Evolutionary conservation across 2,329 filamentous ascomycete genomes (phyloP).

Genomic region (Alternaria angustiovoidea): DNA sequence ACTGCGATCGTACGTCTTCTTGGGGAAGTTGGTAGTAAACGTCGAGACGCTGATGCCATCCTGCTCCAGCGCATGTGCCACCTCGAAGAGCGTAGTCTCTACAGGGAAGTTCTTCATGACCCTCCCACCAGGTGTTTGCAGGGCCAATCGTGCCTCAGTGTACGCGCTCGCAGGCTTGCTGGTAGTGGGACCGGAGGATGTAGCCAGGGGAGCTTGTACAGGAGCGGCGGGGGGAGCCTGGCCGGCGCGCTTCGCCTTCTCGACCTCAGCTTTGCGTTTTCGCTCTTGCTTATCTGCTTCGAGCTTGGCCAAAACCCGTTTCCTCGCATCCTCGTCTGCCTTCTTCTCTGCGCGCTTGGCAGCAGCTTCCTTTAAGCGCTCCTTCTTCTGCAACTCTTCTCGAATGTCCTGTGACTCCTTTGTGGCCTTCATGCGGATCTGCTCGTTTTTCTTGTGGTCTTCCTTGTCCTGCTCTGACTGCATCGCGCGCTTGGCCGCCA

Average conservation of each 20-base stretch:
- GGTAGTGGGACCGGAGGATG: conserved; percentile 57
- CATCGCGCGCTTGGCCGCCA: conserved; percentile 74
- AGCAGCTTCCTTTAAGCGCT: conserved; percentile 89
- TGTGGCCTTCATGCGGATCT: conserved; percentile 84
- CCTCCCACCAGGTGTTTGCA: conserved; percentile 79
- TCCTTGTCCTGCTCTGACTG: conserved; percentile 78
- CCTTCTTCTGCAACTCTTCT: conserved; percentile 85
- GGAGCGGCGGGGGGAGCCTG: conserved; percentile 61
- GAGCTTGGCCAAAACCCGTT: conserved; percentile 89
- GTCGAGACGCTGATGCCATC: conserved; percentile 73
- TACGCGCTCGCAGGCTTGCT: conserved; percentile 75
- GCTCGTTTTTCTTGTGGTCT: conserved; percentile 85
- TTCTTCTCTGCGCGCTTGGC: conserved; percentile 88
- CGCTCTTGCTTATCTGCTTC: conserved; percentile 93
- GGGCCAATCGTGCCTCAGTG: conserved; percentile 79
- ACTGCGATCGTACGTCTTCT: conserved; percentile 73
- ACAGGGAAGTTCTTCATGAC: conserved; percentile 88
- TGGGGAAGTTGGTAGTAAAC: conserved; percentile 87
- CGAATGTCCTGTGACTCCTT: conserved; percentile 89
- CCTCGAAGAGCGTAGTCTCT: conserved; percentile 91
- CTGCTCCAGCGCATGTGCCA: conserved; percentile 79
- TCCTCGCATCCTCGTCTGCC: conserved; percentile 85
- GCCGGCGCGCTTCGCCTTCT: conserved; percentile 88
- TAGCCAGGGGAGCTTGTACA: conserved; percentile 58
- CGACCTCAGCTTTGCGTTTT: conserved; percentile 81